Percentiles rank a stretch among this genome's conserved stretches.
Evolutionary conservation across 2,329 filamentous ascomycete genomes (phyloP).

Genomic region (Onygenales sp.): DNA sequence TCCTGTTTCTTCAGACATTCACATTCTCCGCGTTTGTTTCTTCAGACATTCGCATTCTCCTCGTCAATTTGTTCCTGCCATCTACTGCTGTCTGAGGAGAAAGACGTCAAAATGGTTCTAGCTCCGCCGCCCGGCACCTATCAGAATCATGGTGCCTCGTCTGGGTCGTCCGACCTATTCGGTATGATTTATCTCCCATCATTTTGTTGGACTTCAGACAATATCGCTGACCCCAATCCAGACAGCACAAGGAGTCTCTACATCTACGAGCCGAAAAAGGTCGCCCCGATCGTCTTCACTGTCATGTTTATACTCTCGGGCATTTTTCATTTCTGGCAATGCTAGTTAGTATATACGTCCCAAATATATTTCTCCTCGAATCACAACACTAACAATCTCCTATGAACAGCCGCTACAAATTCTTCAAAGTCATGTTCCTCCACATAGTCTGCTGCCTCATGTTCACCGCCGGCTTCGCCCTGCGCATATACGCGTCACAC

Average conservation of each 20-base stretch:
- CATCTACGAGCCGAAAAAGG: conserved; percentile 47
- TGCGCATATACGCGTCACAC: conserved; percentile 45
- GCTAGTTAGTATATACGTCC: conserved; percentile 36
- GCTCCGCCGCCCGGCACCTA: too few species aligned
- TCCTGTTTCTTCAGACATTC: too few species aligned
- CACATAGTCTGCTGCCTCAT: conserved; percentile 46
- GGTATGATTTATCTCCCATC: too few species aligned
- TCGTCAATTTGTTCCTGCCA: too few species aligned
- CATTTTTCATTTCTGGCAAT: conserved; percentile 45
- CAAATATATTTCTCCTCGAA: not conserved
- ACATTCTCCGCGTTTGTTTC: too few species aligned
- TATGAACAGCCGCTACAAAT: conserved; percentile 42
- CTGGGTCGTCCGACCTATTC: too few species aligned
- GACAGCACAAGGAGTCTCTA: conserved; percentile 25
- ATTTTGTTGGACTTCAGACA: too few species aligned
- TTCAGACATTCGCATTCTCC: too few species aligned
- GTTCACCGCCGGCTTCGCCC: conserved; percentile 47
- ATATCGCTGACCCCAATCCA: not conserved
- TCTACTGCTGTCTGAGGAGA: too few species aligned
- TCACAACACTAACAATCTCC: too few species aligned
- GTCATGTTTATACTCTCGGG: conserved; percentile 40
- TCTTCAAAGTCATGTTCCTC: conserved; percentile 46
- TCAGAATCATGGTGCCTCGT: too few species aligned
- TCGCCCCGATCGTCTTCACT: conserved; percentile 45
- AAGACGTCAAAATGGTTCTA: too few species aligned